Evolutionary conservation across 2,329 filamentous ascomycete genomes (phyloP).

Genomic region (Penicillium griseofulvum): DNA sequence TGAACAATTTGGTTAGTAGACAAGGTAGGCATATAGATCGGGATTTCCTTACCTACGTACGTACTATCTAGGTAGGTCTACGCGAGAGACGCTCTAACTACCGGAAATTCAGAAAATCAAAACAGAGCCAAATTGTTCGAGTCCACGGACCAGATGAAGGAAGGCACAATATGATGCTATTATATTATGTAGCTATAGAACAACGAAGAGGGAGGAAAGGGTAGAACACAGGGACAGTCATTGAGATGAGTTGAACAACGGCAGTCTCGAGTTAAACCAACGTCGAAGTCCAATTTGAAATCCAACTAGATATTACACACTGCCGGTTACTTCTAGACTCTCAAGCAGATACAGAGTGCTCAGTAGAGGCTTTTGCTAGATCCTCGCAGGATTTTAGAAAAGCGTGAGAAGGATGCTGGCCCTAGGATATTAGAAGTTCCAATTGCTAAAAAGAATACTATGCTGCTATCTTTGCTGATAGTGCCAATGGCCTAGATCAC

Average conservation of each 20-base stretch:
- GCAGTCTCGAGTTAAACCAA: neutral
- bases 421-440: neutral
- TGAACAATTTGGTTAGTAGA: no score
- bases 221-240: no score
- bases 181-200: no score
- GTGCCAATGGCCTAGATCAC: neutral
- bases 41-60: neutral
- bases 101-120: no score
- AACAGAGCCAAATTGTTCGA: no score
- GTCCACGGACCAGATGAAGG: no score
- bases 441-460: neutral
- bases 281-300: neutral
- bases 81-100: neutral
- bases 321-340: neutral
- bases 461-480: neutral
- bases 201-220: no score
- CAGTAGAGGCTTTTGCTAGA: neutral
- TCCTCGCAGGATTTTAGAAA: neutral
- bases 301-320: neutral
- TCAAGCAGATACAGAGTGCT: neutral
- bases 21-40: neutral
- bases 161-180: no score
- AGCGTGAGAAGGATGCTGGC: neutral
- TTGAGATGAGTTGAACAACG: neutral
- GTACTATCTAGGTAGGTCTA: neutral